These are phyloP conservation scores for Elaeis oleifera DNA, from an alignment of 202 grass and related monocot genomes.

Conservation along the genomic window DNA sequence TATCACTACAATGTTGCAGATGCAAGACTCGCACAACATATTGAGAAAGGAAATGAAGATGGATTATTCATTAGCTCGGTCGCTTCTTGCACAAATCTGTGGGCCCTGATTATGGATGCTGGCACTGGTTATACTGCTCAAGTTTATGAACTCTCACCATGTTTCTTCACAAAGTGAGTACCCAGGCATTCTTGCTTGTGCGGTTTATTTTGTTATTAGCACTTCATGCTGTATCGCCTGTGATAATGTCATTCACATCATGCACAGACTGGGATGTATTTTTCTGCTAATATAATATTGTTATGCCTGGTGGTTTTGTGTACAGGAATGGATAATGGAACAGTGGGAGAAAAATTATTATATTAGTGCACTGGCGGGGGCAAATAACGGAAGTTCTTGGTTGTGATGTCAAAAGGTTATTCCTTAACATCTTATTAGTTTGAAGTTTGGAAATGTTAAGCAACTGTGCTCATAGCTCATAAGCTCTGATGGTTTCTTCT, in stretches of 20 bases:
- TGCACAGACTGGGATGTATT: too few species aligned
- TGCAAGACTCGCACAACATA: constrained; percentile 76
- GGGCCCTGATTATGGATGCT: constrained; percentile 99
- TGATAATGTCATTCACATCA: too few species aligned
- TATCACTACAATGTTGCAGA: constrained; percentile 99
- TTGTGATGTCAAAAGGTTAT: constrained; percentile 96
- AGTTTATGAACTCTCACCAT: constrained; percentile 68
- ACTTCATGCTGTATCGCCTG: too few species aligned
- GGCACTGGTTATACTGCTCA: constrained; percentile 75
- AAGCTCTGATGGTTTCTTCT: constrained; percentile 31
- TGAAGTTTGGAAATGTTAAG: constrained; percentile 20
- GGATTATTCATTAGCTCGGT: constrained; percentile 91
- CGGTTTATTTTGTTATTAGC: background rate
- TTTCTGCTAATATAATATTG: constrained; percentile 6
- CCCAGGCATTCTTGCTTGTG: background rate
- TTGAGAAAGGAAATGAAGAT: constrained; percentile 95
- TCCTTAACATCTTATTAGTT: constrained; percentile 19
- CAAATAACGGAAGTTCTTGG: constrained; percentile 69
- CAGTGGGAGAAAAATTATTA: constrained; percentile 99
- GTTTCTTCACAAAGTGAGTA: constrained; percentile 76
- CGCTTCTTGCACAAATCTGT: constrained; percentile 67
- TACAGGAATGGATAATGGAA: constrained; percentile 98
- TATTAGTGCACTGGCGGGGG: constrained; percentile 67
- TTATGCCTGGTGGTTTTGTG: constrained; percentile 15
- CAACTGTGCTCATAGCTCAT: constrained; percentile 17